Evolutionary conservation across 2,329 filamentous ascomycete genomes (phyloP).

Genomic region (Emydomyces testavorans): DNA sequence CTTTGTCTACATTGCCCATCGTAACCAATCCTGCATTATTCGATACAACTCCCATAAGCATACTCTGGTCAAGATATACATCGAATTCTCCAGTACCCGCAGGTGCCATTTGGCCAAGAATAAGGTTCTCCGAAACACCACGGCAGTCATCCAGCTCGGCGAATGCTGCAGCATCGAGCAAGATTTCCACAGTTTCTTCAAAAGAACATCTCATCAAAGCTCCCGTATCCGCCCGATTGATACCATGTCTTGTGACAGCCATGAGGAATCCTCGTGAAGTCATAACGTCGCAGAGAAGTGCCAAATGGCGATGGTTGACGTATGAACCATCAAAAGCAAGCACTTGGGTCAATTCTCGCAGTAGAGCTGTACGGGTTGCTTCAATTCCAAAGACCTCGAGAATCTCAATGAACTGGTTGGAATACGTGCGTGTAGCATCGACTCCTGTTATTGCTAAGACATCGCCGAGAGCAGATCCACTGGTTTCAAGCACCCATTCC

Average conservation of each 20-base stretch:
- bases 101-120: slow-evolving; percentile 91
- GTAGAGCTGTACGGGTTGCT: slow-evolving; percentile 73
- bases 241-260: slow-evolving; percentile 93
- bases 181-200: slow-evolving; percentile 96
- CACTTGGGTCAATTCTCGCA: slow-evolving; percentile 81
- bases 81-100: slow-evolving; percentile 97
- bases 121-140: slow-evolving; percentile 97
- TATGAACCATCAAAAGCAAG: slow-evolving; percentile 98
- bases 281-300: slow-evolving; percentile 94
- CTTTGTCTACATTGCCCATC: slow-evolving; percentile 70
- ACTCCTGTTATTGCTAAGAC: slow-evolving; percentile 82
- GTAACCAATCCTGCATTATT: slow-evolving; percentile 80
- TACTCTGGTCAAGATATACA: slow-evolving; percentile 80
- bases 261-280: slow-evolving; percentile 88
- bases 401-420: slow-evolving; percentile 91
- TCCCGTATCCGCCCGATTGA: slow-evolving; percentile 95
- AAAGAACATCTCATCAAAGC: slow-evolving; percentile 99
- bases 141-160: slow-evolving; percentile 96
- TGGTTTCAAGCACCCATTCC: slow-evolving; percentile 94
- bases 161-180: slow-evolving; percentile 85
- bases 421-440: slow-evolving; percentile 73
- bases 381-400: slow-evolving; percentile 95
- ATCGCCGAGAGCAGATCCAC: slow-evolving; percentile 72
- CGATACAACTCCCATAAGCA: slow-evolving; percentile 89
- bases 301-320: slow-evolving; percentile 96